A percentile compares a stretch with the other conserved stretches of the same genome.
These are phyloP conservation scores for Ciborinia camelliae DNA, from an alignment of 2,329 filamentous ascomycete genomes.

Conservation along the genomic window DNA sequence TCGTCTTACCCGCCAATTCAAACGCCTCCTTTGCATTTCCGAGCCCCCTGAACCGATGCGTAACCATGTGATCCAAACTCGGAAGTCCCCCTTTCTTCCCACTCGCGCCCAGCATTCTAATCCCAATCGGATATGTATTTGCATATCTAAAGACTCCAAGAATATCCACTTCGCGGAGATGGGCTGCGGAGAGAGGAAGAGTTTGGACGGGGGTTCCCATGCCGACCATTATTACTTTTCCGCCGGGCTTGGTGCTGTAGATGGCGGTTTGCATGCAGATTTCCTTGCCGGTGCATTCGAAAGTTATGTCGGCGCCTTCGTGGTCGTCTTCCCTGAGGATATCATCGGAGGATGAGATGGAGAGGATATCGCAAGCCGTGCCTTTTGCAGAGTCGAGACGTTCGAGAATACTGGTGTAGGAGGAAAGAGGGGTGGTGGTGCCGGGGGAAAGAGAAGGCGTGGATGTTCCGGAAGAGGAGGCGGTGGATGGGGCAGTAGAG, in stretches of 20 bases:
- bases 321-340: constrained; percentile 42
- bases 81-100: constrained; percentile 44
- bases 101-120: constrained; percentile 54
- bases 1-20: constrained; percentile 65
- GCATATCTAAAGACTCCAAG: constrained; percentile 76
- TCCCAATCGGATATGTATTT: constrained; percentile 71
- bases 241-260: constrained; percentile 66
- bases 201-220: constrained; percentile 78
- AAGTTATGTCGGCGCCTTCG: constrained; percentile 63
- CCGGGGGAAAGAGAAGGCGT: neutral
- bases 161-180: constrained; percentile 72
- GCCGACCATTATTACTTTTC: constrained; percentile 71
- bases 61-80: constrained; percentile 67
- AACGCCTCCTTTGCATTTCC: constrained; percentile 61
- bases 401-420: constrained; percentile 41
- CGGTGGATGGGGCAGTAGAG: constrained; percentile 44
- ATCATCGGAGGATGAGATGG: constrained; percentile 34
- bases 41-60: constrained; percentile 66
- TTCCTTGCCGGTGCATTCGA: constrained; percentile 76
- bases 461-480: neutral
- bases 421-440: constrained; percentile 41
- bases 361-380: constrained; percentile 49
- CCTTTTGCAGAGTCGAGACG: constrained; percentile 51
- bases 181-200: constrained; percentile 67
- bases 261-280: constrained; percentile 72